These are phyloP conservation scores for Aristolochia fimbriata DNA, from an alignment of 164 flowering plant genomes.

Conservation along the genomic window DNA sequence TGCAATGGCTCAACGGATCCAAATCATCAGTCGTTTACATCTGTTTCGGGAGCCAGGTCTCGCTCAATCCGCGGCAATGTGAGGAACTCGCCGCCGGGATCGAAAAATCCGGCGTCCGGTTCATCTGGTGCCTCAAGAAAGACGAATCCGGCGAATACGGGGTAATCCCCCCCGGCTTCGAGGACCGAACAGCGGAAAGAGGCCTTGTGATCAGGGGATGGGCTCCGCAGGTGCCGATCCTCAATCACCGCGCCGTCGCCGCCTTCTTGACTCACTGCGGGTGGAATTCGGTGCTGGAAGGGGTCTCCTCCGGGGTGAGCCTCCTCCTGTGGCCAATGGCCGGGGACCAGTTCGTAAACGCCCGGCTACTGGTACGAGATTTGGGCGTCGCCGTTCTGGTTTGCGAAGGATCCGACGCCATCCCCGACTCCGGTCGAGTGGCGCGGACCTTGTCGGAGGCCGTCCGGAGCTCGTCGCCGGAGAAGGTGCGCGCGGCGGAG, in stretches of 20 bases:
- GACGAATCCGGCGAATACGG: constrained; percentile 7
- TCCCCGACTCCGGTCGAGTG: constrained; percentile 7
- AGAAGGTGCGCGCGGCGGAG: constrained; percentile 6
- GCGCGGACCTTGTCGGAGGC: constrained; percentile 6
- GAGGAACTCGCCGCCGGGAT: constrained; percentile 22
- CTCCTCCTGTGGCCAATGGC: constrained; percentile 26
- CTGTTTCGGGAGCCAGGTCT: constrained; percentile 34
- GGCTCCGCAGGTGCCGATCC: constrained; percentile 31
- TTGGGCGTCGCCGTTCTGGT: constrained; percentile 22
- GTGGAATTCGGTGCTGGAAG: constrained; percentile 29
- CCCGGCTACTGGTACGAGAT: constrained; percentile 25
- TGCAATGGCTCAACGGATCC: constrained; percentile 27
- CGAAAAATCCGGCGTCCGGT: constrained; percentile 28
- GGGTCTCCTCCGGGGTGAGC: constrained; percentile 15
- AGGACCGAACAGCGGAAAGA: constrained; percentile 24
- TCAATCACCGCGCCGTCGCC: constrained; percentile 19
- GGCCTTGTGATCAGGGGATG: constrained; percentile 30
- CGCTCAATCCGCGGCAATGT: constrained; percentile 19
- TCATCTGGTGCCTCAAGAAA: constrained; percentile 24
- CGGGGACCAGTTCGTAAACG: constrained; percentile 19
- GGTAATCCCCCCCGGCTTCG: constrained; percentile 21
- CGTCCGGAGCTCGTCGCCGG: not conserved
- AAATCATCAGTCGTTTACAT: constrained; percentile 28
- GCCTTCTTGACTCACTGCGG: constrained; percentile 29
- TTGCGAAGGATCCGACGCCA: constrained; percentile 15